Evolutionary conservation across 2,329 filamentous ascomycete species (phyloP), one percentile per base, ranked within the genome.

Genomic region (Diaporthe caulivora): DNA sequence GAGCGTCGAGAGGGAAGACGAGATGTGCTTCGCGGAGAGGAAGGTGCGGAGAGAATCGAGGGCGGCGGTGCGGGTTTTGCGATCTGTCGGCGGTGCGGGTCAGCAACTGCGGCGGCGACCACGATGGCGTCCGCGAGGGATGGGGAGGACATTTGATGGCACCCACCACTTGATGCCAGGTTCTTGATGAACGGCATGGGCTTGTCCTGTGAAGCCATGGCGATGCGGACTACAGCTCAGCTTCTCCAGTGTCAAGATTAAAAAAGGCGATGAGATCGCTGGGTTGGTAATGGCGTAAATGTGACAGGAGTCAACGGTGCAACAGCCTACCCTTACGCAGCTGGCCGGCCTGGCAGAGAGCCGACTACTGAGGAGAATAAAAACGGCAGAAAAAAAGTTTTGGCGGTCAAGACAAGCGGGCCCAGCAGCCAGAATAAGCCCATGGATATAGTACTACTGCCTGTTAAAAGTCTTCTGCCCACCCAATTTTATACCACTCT

Each of bases 91-190:
- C 49, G 49, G n/a, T 68, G 11, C 34, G 57, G 37, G 65, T 73
- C 24, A 71, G 58, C 40, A 42, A 42, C 13, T 13, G 51, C n/a
- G 37, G 42, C 60, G 21, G 40, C 37, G 53, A 31, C 57, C n/a
- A n/a, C 7, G 18, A 31, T 26, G 17, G 53, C 29, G 17, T 31
- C 31, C 5, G 34, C 34, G 34, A 34, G 34, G 18, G 29, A 62
- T 26, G 72, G 74, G 69, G 13, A 10, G 21, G 26, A n/a, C 18
- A 64, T 37, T n/a, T 74, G n/a, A n/a, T 21, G 26, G 24, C 62
- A 85, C 89, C 76, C 81, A 96, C 94, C 94, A 84, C 93, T 97
- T 47, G 94, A 95, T 71, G 94, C 94, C 76, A 97, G 91, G 81
- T 95, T 92, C 82, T 92, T 93, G 76, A 97, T 92, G 77, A 97